phyloP scores from a whole-genome alignment of 345 rosid genomes.

The Viola odorata region DNA sequence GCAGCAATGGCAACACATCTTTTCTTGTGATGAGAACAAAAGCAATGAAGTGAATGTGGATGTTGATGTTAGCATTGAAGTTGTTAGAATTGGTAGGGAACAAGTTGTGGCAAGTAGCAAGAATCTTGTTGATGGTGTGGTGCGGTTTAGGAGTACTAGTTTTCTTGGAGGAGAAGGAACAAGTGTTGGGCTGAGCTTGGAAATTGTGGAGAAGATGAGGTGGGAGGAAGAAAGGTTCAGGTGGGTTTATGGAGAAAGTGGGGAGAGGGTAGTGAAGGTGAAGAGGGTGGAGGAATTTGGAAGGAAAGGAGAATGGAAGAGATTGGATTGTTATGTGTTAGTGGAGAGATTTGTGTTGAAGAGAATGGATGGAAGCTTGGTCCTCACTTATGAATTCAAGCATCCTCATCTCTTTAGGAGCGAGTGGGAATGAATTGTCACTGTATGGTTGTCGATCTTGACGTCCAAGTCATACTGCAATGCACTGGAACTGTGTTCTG shows the following conservation, averaged over 20 bases:
- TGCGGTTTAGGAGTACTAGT: conserved; percentile 5
- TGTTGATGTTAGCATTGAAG: conserved; percentile 1
- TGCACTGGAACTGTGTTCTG: too few species aligned
- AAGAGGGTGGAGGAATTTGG: conserved; percentile 2
- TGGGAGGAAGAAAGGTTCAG: conserved; percentile 12
- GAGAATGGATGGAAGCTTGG: conserved; percentile 17
- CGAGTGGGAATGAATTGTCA: conserved; percentile 13
- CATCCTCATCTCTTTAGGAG: conserved; percentile 4
- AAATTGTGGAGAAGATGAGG: conserved; percentile 14
- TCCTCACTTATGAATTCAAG: conserved; percentile 10
- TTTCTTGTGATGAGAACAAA: background rate
- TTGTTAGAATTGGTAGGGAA: background rate
- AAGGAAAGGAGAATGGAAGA: conserved; percentile 3
- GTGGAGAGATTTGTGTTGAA: conserved; percentile 19
- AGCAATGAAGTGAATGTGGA: conserved; percentile 6
- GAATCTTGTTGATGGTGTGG: background rate
- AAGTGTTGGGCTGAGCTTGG: conserved; percentile 6
- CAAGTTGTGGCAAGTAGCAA: background rate
- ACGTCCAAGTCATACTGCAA: too few species aligned
- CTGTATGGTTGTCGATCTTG: too few species aligned
- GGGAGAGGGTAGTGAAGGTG: conserved; percentile 3
- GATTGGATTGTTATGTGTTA: conserved; percentile 16
- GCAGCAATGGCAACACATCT: too few species aligned
- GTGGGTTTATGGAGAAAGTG: background rate
- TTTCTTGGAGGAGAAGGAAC: background rate